Conservation (phyloP, 2,329 filamentous ascomycete species). For the Podosphaera fusca region DNA sequence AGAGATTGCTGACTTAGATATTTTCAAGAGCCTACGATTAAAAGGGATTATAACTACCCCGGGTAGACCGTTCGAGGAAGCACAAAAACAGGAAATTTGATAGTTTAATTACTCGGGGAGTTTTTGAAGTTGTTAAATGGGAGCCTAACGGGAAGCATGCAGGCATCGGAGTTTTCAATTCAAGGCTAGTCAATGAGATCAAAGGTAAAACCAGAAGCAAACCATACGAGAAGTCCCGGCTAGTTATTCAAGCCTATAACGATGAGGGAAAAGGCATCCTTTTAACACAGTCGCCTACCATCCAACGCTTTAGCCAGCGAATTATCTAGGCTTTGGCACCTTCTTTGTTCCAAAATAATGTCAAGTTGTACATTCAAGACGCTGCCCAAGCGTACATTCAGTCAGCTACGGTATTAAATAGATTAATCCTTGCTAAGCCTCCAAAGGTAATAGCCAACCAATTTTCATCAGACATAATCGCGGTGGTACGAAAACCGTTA, state of each 20-base stretch:
- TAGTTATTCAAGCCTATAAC: neutral
- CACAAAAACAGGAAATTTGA: no score
- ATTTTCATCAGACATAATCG: neutral
- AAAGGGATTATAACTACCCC: no score
- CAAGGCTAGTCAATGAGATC: neutral
- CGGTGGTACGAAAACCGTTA: neutral
- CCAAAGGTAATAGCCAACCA: no score
- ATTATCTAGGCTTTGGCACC: neutral
- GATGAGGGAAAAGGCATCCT: neutral
- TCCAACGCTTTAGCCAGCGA: neutral
- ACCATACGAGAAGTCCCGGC: neutral
- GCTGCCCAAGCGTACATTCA: no score
- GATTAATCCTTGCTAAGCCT: no score
- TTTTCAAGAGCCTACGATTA: no score
- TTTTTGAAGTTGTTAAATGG: neutral
- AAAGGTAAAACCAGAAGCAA: neutral
- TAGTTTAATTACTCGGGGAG: neutral
- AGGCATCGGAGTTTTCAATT: no score
- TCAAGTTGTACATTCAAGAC: no score
- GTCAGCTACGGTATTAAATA: no score
- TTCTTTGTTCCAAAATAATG: neutral
- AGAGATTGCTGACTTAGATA: no score
- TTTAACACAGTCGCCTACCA: neutral
- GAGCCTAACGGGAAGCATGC: neutral
- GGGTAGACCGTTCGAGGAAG: no score